Conservation (phyloP, 1,139 yeast species). For the Taiozyma sp. region DNA sequence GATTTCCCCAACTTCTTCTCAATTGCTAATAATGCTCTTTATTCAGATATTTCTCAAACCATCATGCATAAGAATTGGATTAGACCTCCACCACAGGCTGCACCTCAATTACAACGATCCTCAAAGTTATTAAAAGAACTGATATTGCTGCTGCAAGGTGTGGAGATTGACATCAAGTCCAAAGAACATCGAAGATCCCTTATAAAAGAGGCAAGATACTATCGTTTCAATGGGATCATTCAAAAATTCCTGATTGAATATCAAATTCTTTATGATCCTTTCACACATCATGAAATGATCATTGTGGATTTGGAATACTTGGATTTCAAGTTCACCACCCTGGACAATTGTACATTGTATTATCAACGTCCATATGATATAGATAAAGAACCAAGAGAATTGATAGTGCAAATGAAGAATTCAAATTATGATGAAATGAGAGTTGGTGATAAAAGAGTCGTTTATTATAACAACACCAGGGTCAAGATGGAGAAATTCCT, state of each 20-base stretch:
- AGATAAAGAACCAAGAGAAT: slow-evolving; percentile 1
- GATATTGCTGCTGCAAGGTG: slow-evolving; percentile 52
- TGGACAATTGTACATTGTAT: not conserved
- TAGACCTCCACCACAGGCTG: slow-evolving; percentile 71
- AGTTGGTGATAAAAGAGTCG: not conserved
- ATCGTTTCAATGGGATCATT: slow-evolving; percentile 69
- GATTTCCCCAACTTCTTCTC: slow-evolving; percentile 76
- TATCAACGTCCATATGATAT: slow-evolving; percentile 4
- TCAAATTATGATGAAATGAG: not conserved
- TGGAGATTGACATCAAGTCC: slow-evolving; percentile 37
- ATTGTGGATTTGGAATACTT: slow-evolving; percentile 46
- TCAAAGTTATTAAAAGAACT: slow-evolving; percentile 56
- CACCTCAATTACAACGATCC: slow-evolving; percentile 52
- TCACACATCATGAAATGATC: slow-evolving; percentile 35
- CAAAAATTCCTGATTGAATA: slow-evolving; percentile 54
- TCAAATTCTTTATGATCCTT: slow-evolving; percentile 46
- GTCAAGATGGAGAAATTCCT: not conserved
- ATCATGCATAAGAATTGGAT: slow-evolving; percentile 34
- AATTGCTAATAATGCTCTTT: slow-evolving; percentile 46
- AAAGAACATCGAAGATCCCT: slow-evolving; percentile 53
- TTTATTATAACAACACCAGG: not conserved
- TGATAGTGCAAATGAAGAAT: slow-evolving; percentile 3
- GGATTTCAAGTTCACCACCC: slow-evolving; percentile 3
- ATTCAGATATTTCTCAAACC: slow-evolving; percentile 39
- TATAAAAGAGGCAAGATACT: slow-evolving; percentile 67